Conservation (phyloP, 2,329 filamentous ascomycete species). For the Myotisia sp. region DNA sequence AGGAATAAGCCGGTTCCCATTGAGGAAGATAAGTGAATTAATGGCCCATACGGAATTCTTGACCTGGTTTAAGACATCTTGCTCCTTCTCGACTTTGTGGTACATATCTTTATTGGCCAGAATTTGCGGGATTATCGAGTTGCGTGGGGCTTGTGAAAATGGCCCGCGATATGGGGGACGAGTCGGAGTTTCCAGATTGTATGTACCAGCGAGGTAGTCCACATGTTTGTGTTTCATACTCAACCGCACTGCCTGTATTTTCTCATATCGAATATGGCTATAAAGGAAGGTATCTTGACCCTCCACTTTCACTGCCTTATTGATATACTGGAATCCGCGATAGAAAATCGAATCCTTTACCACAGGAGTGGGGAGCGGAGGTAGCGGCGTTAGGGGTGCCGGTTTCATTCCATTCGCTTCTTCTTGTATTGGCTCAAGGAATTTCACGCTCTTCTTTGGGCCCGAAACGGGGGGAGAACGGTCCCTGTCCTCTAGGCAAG, state of each 20-base stretch:
- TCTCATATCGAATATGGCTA: conserved; percentile 72
- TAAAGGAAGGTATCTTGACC: conserved; percentile 68
- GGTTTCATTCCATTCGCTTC: conserved; percentile 24
- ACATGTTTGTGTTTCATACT: conserved; percentile 59
- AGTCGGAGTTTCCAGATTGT: conserved; percentile 58
- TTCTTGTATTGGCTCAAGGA: conserved; percentile 24
- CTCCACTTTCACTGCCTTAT: conserved; percentile 29
- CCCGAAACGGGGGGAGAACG: background rate
- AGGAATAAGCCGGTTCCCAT: conserved; percentile 46
- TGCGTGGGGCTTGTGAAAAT: conserved; percentile 57
- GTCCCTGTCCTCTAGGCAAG: background rate
- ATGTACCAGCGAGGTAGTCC: conserved; percentile 72
- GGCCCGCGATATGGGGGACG: conserved; percentile 56
- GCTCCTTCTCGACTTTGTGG: conserved; percentile 52
- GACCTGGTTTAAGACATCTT: conserved; percentile 61
- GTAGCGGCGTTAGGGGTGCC: conserved; percentile 9
- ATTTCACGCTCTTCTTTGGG: conserved; percentile 18
- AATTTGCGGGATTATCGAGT: conserved; percentile 49
- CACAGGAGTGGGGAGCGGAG: conserved; percentile 26
- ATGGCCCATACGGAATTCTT: conserved; percentile 47
- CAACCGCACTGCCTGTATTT: conserved; percentile 67
- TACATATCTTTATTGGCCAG: conserved; percentile 34
- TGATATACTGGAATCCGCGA: conserved; percentile 66
- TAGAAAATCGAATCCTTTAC: conserved; percentile 70
- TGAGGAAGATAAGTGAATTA: conserved; percentile 46